A percentile compares a stretch with the other conserved stretches of the same genome.
phyloP scores from a whole-genome alignment of 108 stramenopile species.

The Cyclostephanos invisitatus region DNA sequence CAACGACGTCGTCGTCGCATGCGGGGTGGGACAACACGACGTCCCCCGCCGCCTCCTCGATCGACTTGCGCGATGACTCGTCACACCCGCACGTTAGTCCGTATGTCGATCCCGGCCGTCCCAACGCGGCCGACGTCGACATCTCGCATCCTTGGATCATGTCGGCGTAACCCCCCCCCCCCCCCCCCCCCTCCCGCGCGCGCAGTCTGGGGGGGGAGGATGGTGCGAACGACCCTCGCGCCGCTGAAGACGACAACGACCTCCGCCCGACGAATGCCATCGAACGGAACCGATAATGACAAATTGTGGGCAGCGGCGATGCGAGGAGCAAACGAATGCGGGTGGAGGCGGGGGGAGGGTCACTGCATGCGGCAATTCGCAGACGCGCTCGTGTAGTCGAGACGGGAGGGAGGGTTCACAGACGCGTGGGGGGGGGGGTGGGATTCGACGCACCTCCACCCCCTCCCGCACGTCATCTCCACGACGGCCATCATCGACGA shows the following conservation, averaged over 20 bases:
- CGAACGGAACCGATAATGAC: too few species aligned
- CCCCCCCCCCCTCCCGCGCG: too few species aligned
- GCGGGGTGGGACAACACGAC: too few species aligned
- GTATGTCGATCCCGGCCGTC: slow-evolving; percentile 52
- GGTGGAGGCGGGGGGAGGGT: background rate
- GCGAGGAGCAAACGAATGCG: background rate
- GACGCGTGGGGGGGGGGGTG: slow-evolving; percentile 54
- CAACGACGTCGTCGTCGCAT: too few species aligned
- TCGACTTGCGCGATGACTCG: slow-evolving; percentile 7
- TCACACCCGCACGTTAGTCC: slow-evolving; percentile 50
- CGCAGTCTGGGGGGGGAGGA: background rate
- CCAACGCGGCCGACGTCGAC: slow-evolving; percentile 80
- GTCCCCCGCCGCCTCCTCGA: slow-evolving; percentile 19
- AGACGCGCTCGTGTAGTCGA: slow-evolving; percentile 76
- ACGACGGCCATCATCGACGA: background rate
- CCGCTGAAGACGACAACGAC: background rate
- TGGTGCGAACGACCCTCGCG: background rate
- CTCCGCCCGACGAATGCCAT: background rate
- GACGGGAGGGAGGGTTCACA: slow-evolving; percentile 77
- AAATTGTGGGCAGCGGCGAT: background rate
- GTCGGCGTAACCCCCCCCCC: slow-evolving; percentile 31
- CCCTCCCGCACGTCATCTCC: background rate
- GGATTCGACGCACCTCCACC: slow-evolving; percentile 9
- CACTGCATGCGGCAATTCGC: slow-evolving; percentile 69
- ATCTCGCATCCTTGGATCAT: slow-evolving; percentile 73